phyloP scores from a whole-genome alignment of 176 grass and related monocot species.

The Eremochloa ophiuroides region DNA sequence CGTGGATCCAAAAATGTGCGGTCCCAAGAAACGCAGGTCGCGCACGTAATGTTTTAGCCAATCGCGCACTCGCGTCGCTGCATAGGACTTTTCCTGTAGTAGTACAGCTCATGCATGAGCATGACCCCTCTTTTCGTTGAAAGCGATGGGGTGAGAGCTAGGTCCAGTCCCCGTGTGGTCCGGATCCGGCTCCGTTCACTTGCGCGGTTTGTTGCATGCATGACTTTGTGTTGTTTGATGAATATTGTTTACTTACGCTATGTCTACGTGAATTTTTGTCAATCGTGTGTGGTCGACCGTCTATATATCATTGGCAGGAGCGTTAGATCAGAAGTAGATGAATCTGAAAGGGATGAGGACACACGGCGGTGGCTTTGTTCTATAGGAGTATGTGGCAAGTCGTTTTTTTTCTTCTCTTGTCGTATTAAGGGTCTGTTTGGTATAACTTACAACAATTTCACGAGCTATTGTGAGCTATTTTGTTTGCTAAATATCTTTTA shows the following conservation, averaged over 20 bases:
- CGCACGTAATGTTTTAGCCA: conserved; percentile 9
- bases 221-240: not conserved
- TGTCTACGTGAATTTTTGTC: no score
- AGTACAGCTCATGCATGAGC: not conserved
- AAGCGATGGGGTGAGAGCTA: not conserved
- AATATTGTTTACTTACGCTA: not conserved
- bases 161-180: not conserved
- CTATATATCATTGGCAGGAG: no score
- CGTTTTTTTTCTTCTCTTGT: no score
- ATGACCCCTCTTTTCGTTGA: conserved; percentile 23
- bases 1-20: conserved; percentile 20
- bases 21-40: not conserved
- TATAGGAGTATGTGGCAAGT: no score
- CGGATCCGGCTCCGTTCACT: not conserved
- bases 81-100: not conserved
- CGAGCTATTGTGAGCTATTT: no score
- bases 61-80: conserved; percentile 12
- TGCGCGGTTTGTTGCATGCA: not conserved
- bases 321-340: no score
- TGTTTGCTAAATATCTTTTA: no score
- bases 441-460: no score
- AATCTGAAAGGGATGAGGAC: no score
- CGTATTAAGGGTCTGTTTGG: no score
- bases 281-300: not conserved
- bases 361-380: no score